These are phyloP conservation scores for Emiliania huxleyi DNA, from an alignment of 78 protist genomes.

Conservation along the genomic window DNA sequence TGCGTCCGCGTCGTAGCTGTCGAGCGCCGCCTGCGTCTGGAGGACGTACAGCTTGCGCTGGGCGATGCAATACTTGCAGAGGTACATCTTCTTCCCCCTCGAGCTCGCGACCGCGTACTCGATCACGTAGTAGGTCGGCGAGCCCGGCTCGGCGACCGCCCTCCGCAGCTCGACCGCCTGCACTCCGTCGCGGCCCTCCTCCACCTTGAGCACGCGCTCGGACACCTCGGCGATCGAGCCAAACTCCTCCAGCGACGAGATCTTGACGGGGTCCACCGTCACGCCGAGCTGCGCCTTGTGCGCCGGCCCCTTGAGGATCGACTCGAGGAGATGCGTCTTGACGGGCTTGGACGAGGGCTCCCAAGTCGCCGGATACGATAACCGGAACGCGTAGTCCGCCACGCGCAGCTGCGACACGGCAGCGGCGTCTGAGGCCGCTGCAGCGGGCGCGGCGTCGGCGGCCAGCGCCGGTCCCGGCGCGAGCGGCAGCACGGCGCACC, in stretches of 20 bases:
- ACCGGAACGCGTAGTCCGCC: no score
- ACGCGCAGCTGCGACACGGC: no score
- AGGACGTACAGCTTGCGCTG: background rate
- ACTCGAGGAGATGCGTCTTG: background rate
- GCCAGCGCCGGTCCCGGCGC: no score
- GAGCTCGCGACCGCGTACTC: background rate
- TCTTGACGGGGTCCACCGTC: slow-evolving; percentile 1
- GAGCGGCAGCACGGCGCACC: no score
- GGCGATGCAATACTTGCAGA: background rate
- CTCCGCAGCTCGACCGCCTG: background rate
- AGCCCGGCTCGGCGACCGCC: background rate
- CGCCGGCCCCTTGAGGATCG: background rate
- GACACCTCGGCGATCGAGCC: background rate
- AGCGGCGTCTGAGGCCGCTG: no score
- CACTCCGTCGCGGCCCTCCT: slow-evolving; percentile 9
- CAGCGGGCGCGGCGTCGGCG: no score
- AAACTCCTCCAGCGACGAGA: background rate
- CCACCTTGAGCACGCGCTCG: background rate
- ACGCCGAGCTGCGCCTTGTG: background rate
- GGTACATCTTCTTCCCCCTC: background rate
- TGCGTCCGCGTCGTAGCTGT: background rate
- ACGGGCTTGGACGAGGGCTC: background rate
- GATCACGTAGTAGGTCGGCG: background rate
- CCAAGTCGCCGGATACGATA: background rate
- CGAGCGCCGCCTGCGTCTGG: background rate